A percentile compares a stretch with the other conserved stretches of the same genome.
phyloP scores from a whole-genome alignment of 2,329 filamentous ascomycete species.

The Alternaria solani region DNA sequence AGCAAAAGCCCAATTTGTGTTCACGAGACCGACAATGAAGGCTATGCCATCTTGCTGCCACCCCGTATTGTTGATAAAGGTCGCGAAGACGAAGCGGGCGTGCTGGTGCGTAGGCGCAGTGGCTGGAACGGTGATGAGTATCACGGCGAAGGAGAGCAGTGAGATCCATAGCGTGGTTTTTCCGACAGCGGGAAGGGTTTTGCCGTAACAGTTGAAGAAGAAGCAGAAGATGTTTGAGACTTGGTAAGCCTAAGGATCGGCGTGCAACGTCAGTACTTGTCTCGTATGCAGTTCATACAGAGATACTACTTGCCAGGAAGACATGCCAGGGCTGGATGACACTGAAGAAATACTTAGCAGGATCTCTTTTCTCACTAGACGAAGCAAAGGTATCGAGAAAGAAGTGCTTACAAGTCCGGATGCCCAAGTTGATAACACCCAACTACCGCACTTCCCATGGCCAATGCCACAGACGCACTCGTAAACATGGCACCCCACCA shows the following conservation, averaged over 20 bases:
- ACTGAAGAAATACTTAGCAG: slow-evolving; percentile 20
- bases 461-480: slow-evolving; percentile 61
- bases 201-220: slow-evolving; percentile 58
- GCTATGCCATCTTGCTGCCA: slow-evolving; percentile 58
- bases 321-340: slow-evolving; percentile 47
- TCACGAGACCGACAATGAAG: slow-evolving; percentile 62
- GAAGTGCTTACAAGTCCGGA: slow-evolving; percentile 59
- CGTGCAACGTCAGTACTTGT: too few relatives aligned
- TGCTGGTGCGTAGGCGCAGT: slow-evolving; percentile 55
- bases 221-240: slow-evolving; percentile 59
- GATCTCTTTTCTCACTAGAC: too few relatives aligned
- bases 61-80: slow-evolving; percentile 61
- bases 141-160: slow-evolving; percentile 58
- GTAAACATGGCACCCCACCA: slow-evolving; percentile 65
- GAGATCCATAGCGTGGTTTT: slow-evolving; percentile 57
- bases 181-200: slow-evolving; percentile 51
- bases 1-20: slow-evolving; percentile 61
- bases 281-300: too few relatives aligned
- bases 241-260: slow-evolving; percentile 45
- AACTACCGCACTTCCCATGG: slow-evolving; percentile 57
- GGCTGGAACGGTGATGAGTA: slow-evolving; percentile 59
- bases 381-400: background rate
- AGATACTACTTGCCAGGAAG: slow-evolving; percentile 45
- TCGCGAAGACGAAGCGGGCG: slow-evolving; percentile 61
- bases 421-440: slow-evolving; percentile 63